Conservation (phyloP, 164 flowering plant species). For the Liquidambar formosana region DNA sequence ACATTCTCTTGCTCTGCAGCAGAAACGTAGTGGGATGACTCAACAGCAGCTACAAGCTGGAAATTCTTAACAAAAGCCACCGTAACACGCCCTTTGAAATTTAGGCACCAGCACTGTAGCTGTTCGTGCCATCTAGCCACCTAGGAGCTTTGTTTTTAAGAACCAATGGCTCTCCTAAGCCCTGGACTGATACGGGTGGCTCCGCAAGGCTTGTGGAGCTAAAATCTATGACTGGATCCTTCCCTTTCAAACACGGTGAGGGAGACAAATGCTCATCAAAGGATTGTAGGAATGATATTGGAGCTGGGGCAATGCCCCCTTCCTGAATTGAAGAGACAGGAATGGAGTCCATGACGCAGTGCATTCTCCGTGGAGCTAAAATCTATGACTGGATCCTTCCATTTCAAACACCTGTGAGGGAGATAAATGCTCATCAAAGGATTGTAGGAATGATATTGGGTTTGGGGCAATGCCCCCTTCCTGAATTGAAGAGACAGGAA, state of each 20-base stretch:
- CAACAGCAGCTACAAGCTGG: slow-evolving; percentile 56
- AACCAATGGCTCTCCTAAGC: slow-evolving; percentile 31
- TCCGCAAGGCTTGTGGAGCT: slow-evolving; percentile 35
- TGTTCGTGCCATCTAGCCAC: slow-evolving; percentile 71
- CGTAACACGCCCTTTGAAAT: slow-evolving; percentile 63
- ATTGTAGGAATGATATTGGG: slow-evolving; percentile 36
- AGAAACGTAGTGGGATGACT: slow-evolving; percentile 33
- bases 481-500: slow-evolving; percentile 57
- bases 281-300: slow-evolving; percentile 32
- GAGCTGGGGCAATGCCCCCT: slow-evolving; percentile 63
- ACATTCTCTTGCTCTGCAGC: slow-evolving; percentile 53
- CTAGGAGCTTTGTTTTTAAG: slow-evolving; percentile 60
- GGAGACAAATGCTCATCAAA: slow-evolving; percentile 27
- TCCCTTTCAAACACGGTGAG: slow-evolving; percentile 18
- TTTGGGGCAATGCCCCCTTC: slow-evolving; percentile 66
- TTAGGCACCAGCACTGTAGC: slow-evolving; percentile 67
- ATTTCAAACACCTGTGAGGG: slow-evolving; percentile 14
- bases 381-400: slow-evolving; percentile 23
- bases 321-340: slow-evolving; percentile 59
- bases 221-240: slow-evolving; percentile 20
- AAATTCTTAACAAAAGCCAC: slow-evolving; percentile 73
- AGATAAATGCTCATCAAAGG: slow-evolving; percentile 26
- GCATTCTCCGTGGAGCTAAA: too few relatives aligned
- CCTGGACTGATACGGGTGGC: slow-evolving; percentile 14
- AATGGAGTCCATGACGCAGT: slow-evolving; percentile 59